Percentiles rank a stretch among this genome's conserved stretches.
phyloP scores from a whole-genome alignment of 306 rosid species.

The Castanea mollissima region DNA sequence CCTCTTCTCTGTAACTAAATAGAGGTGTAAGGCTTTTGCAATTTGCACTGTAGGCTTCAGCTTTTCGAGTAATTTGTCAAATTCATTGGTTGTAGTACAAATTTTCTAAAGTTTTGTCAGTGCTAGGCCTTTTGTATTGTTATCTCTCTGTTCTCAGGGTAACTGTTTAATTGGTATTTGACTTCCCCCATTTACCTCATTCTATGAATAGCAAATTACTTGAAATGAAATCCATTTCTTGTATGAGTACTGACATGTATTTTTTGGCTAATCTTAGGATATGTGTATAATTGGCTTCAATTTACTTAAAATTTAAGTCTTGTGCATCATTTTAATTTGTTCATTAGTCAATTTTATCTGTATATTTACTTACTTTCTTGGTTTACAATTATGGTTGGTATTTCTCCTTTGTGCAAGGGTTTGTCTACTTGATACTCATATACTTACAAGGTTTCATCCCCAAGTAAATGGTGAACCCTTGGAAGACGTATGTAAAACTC shows the following conservation, averaged over 20 bases:
- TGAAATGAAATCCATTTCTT: not conserved
- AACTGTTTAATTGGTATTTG: not conserved
- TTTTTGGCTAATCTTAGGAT: slow-evolving; percentile 30
- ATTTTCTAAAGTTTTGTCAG: not conserved
- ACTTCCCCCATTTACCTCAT: not conserved
- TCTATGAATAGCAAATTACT: not conserved
- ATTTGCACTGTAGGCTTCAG: not conserved
- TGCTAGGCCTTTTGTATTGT: not conserved
- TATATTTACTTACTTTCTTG: not conserved
- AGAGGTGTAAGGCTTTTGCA: not conserved
- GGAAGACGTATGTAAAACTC: slow-evolving; percentile 59
- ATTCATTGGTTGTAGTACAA: not conserved
- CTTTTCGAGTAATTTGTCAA: not conserved
- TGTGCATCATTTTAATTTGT: not conserved
- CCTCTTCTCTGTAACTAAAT: not conserved
- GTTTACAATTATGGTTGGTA: slow-evolving; percentile 59
- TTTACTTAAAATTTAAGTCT: slow-evolving; percentile 34
- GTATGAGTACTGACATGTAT: not conserved
- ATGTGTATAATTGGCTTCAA: slow-evolving; percentile 55
- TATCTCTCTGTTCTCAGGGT: not conserved
- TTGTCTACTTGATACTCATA: slow-evolving; percentile 47
- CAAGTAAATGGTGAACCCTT: slow-evolving; percentile 60
- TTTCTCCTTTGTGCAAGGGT: slow-evolving; percentile 65
- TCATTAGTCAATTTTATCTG: not conserved
- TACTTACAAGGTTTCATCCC: slow-evolving; percentile 53